Base-by-base conservation (phyloP, 192 early-diverging fungal genomes). In the Backusella circina region DNA sequence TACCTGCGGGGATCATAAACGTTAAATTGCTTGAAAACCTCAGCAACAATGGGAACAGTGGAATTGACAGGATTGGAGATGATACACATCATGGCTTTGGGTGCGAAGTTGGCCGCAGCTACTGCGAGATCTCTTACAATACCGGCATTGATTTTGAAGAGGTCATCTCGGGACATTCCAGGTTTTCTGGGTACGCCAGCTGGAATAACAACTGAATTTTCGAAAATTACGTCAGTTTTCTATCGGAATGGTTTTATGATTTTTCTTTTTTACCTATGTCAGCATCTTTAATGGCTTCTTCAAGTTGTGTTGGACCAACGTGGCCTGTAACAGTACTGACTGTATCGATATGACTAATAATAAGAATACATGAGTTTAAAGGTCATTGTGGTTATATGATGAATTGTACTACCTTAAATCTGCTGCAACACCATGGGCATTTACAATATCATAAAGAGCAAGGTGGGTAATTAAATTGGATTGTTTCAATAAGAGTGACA, bases 1-100 rank as follows among this genome's bases (percentile, higher is more conserved):
- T 41, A 41, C 83, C 79, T 87, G 82, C 87, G 87, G 72, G 95
- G 91, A 85, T 98, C 92, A 84, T 93, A 98, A 73, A 94, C 94
- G 78, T 90, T 89, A 74, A 86, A 84, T 84, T 94, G 88, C 90
- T 98, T 98, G 82, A 97, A 90, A 44, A 96, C 92, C 86, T 98
- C 96, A 72, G 93, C 93, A 72, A 96, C 91, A 78, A 98, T 97
- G 65, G 97, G 96, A 54, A 98, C 97, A 28, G 96, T 98, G 44
- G 96, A 97, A 90, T 98, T 98, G 79, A 98, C 97, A 51, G 97
- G 97, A 92, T 98, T 98, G 76, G 97, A 91, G 80, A 98, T 98
- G 82, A 98, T 88, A 67, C 93, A 86, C 74, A 95, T 80, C 85
- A 94, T 88, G 61, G 96, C 97, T 77, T 93, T 91, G 74, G 97